Percentiles rank a stretch among this genome's conserved stretches.
Conservation (phyloP, 257 asterid genomes). For the Solanum chilense region DNA sequence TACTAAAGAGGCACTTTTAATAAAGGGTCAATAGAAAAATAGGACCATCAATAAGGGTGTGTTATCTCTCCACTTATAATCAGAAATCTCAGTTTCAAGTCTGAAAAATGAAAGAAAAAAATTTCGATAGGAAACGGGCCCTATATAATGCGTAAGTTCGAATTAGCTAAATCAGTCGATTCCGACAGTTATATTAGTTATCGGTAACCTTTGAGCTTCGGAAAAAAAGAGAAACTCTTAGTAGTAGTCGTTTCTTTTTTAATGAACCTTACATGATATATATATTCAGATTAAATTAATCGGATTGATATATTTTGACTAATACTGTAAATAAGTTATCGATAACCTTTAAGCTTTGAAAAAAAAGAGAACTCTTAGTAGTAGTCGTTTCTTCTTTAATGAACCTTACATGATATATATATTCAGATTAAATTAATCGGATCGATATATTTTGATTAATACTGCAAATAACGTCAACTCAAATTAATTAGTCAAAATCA, state of each 20-base stretch:
- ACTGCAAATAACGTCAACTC: not conserved
- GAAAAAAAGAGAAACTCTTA: not conserved
- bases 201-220: too few relatives aligned
- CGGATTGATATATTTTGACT: fast-evolving
- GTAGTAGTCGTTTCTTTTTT: not conserved
- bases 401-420: too few relatives aligned
- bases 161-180: not conserved
- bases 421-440: too few relatives aligned
- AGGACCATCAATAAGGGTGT: not conserved
- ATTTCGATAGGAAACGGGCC: not conserved
- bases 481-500: not conserved
- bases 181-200: fast-evolving
- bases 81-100: not conserved
- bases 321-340: not conserved
- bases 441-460: too few relatives aligned
- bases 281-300: not conserved
- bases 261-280: not conserved
- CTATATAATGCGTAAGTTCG: not conserved
- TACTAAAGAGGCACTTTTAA: slow-evolving; percentile 7
- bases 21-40: slow-evolving; percentile 11
- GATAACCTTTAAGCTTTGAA: too few relatives aligned
- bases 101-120: fast-evolving
- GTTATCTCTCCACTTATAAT: not conserved
- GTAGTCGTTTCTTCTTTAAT: too few relatives aligned
- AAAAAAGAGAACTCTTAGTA: too few relatives aligned